Conservation (phyloP, 495 filamentous ascomycete species). For the Tuber indicum region DNA sequence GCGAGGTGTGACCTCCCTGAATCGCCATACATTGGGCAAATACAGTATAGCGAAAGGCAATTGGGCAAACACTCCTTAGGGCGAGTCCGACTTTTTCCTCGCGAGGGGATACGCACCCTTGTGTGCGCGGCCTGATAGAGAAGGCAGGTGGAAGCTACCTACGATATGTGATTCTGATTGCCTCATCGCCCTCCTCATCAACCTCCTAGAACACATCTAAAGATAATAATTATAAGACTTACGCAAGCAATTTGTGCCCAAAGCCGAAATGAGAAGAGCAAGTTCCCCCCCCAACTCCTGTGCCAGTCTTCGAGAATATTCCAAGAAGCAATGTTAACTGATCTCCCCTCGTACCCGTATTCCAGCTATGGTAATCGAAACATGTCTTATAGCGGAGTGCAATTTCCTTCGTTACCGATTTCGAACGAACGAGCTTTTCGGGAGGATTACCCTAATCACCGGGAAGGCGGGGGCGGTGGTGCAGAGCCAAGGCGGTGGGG, state of each 20-base stretch:
- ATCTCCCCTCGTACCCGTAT: neutral
- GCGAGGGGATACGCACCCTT: neutral
- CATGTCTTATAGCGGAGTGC: neutral
- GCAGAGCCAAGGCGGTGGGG: neutral
- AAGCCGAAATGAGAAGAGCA: neutral
- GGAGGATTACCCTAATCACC: neutral
- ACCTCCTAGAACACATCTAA: neutral
- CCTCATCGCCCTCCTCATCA: neutral
- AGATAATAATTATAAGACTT: neutral
- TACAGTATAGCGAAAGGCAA: neutral
- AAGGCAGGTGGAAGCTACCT: neutral
- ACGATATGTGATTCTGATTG: neutral
- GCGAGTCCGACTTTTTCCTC: neutral
- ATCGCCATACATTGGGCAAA: neutral
- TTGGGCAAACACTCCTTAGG: neutral
- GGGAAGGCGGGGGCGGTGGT: neutral
- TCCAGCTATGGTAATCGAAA: neutral
- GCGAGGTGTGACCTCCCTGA: neutral
- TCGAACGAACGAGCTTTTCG: neutral
- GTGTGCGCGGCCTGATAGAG: neutral
- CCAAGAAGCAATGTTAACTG: neutral
- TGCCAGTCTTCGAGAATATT: neutral
- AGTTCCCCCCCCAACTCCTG: neutral
- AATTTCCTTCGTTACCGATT: neutral
- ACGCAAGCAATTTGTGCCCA: neutral